A percentile compares a stretch with the other conserved stretches of the same genome.
Evolutionary conservation across 2,329 filamentous ascomycete genomes (phyloP).

Genomic region (Diaporthe helianthi): DNA sequence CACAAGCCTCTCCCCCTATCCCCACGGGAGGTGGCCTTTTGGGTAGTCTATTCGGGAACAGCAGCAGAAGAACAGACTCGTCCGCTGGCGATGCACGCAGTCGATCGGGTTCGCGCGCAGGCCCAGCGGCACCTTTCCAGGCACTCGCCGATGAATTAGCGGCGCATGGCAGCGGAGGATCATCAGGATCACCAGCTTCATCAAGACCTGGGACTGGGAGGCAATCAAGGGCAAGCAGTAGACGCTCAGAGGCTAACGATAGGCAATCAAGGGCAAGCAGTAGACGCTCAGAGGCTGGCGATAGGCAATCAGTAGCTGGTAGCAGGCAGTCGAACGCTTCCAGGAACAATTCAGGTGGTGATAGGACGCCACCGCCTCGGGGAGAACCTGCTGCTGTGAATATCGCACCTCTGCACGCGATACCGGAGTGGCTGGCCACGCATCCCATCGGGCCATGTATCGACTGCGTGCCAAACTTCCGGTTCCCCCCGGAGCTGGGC

Average conservation of each 20-base stretch:
- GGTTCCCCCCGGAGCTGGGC: slow-evolving; percentile 14
- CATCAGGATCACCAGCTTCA: neutral
- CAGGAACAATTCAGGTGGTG: neutral
- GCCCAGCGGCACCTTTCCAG: neutral
- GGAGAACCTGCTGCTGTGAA: neutral
- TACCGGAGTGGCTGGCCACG: slow-evolving; percentile 13
- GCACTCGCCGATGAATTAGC: neutral
- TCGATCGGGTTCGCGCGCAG: neutral
- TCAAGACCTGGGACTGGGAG: neutral
- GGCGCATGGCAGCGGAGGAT: neutral
- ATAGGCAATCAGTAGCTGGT: neutral
- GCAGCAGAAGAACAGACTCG: neutral
- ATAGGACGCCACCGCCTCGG: neutral
- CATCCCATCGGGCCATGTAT: slow-evolving; percentile 20
- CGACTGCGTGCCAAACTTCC: slow-evolving; percentile 11
- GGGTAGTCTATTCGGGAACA: neutral
- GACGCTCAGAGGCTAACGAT: too few species aligned
- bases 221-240: neutral
- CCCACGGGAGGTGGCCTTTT: neutral
- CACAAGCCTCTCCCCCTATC: neutral
- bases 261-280: neutral
- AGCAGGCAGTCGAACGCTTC: neutral
- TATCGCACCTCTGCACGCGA: neutral
- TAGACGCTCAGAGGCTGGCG: too few species aligned
- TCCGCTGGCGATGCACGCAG: neutral